phyloP scores from a whole-genome alignment of 257 asterid genomes.

The Salvia miltiorrhiza region DNA sequence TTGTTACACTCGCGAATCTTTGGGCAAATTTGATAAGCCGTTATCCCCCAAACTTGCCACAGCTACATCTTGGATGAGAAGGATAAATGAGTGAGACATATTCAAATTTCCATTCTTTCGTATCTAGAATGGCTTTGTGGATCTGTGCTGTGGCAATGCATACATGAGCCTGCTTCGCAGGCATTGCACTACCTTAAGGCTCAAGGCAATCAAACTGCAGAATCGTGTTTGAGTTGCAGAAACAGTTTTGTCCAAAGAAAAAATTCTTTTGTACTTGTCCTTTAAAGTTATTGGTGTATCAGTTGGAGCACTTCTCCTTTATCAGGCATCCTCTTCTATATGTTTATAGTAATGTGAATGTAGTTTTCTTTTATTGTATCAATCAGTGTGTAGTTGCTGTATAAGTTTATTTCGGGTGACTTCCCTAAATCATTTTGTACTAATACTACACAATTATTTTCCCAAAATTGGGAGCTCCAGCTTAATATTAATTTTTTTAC shows the following conservation, averaged over 20 bases:
- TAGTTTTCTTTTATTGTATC: constrained; percentile 17
- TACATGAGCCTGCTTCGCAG: neutral
- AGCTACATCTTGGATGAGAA: constrained; percentile 30
- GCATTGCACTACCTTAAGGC: too few relatives aligned
- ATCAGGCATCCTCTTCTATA: constrained; percentile 13
- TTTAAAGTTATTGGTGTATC: constrained; percentile 11
- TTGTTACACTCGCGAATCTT: constrained; percentile 67
- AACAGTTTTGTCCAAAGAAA: constrained; percentile 7
- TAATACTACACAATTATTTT: too few relatives aligned
- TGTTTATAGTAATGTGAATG: constrained; percentile 19
- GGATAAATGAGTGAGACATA: constrained; percentile 21
- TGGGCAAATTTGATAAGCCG: constrained; percentile 61
- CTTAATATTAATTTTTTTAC: neutral
- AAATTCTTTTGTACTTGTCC: constrained; percentile 8
- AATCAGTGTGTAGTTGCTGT: constrained; percentile 16
- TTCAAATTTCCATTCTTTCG: neutral
- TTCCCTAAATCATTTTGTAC: neutral
- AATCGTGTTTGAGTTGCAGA: constrained; percentile 17
- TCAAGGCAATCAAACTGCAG: constrained; percentile 17
- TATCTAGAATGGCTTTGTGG: constrained; percentile 21
- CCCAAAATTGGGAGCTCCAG: constrained; percentile 9
- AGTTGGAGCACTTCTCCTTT: constrained; percentile 3
- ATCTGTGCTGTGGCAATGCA: constrained; percentile 17
- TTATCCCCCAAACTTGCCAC: constrained; percentile 57
- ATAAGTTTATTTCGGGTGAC: constrained; percentile 9